A percentile compares a stretch with the other conserved stretches of the same genome.
phyloP scores from a whole-genome alignment of 2,329 filamentous ascomycete species.

The Berkeleyomyces basicola region DNA sequence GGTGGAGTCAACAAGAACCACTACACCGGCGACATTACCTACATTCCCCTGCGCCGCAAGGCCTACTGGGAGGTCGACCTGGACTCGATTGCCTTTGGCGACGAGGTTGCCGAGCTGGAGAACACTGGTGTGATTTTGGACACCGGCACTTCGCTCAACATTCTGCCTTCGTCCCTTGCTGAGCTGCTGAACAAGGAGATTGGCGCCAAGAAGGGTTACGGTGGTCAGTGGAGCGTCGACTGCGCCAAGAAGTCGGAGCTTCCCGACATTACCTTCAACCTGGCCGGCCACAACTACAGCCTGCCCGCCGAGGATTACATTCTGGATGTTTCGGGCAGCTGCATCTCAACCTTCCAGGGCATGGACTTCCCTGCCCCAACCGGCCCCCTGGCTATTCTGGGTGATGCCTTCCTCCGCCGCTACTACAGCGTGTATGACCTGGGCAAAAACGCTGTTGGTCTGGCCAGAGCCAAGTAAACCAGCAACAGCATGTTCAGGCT shows the following conservation, averaged over 20 bases:
- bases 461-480: conserved; percentile 60
- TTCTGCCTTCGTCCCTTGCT: conserved; percentile 75
- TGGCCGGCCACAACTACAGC: conserved; percentile 83
- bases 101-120: conserved; percentile 74
- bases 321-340: conserved; percentile 84
- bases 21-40: conserved; percentile 71
- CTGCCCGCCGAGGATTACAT: conserved; percentile 87
- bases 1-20: conserved; percentile 74
- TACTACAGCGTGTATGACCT: conserved; percentile 97
- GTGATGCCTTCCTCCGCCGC: conserved; percentile 68
- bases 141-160: conserved; percentile 95
- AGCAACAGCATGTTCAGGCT: background rate
- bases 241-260: conserved; percentile 69
- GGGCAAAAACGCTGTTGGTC: conserved; percentile 71
- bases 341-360: conserved; percentile 94
- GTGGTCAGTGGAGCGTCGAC: conserved; percentile 90
- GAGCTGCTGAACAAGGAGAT: conserved; percentile 97
- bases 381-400: conserved; percentile 85
- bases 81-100: conserved; percentile 76
- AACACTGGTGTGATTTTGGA: conserved; percentile 93
- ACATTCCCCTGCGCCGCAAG: conserved; percentile 91
- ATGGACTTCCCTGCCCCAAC: conserved; percentile 83
- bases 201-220: conserved; percentile 93
- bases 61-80: conserved; percentile 99
- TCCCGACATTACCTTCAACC: conserved; percentile 80